Evolutionary conservation across 1,284 basidiomycete genomes (phyloP), one percentile per base, ranked within the genome.

Genomic region (Sporisorium iseilematis-ciliati): DNA sequence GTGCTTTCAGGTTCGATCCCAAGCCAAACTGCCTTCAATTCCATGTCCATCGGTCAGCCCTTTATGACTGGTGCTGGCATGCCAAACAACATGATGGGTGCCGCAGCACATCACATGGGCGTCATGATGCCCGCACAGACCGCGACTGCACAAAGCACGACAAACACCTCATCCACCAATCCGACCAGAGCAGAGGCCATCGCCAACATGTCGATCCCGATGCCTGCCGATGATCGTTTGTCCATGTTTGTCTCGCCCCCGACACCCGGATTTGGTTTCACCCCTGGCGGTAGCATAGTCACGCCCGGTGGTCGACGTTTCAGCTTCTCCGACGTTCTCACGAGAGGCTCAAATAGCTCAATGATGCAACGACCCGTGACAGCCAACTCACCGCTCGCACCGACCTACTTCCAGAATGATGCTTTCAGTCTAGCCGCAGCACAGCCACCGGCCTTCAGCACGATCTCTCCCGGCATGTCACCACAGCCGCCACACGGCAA

Each of bases 241-340:
- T 57, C 63, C 53, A 57, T 66, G 42, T 75, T 66, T 57, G 59
- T 70, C n/a, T 54, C 56, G 20, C 64, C 72, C 4, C 57, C 66
- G 4, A 70, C 60, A 4, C 63, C 66, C 25, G 60, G 60, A 1
- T 70, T 70, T 29, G 72, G 67, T n/a, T 16, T 70, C 29, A 70
- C 67, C 3, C 67, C 67, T 14, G 66, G 63, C 16, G 72, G 72
- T n/a, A 51, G 60, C 8, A 46, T 70, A 0, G 56, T 65, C 4
- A 70, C 67, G 21, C 72, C 72, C 20, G 66, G 63, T 23, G 72
- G 72, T 21, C 65, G 73, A n/a, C 67, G 73, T 3, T 63, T 62
- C 64, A 75, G 73, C 64, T 75, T 75, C 21, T 75, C 73, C 20
- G 73, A 70, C 45, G 64, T 64, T 4, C n/a, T 70, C 3, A 41